phyloP scores from a whole-genome alignment of 805 yeast genomes.

The Metschnikowia shivogae region DNA sequence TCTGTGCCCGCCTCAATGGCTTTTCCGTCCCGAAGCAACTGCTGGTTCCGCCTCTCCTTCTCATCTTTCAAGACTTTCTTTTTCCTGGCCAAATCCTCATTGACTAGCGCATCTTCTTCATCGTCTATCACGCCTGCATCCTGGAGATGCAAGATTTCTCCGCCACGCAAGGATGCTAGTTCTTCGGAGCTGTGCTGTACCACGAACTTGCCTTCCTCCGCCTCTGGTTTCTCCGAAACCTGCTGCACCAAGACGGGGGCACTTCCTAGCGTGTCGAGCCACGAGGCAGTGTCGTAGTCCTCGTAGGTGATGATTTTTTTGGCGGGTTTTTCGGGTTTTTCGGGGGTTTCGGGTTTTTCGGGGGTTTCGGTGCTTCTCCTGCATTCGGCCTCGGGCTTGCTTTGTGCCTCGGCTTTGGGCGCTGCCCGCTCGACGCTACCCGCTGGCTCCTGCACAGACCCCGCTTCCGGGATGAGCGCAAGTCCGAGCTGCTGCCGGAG shows the following conservation, averaged over 20 bases:
- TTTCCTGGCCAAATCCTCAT: conserved; percentile 29
- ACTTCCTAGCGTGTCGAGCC: conserved; percentile 21
- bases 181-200: conserved; percentile 46
- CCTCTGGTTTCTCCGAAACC: neutral
- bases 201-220: conserved; percentile 31
- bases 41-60: conserved; percentile 22
- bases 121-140: conserved; percentile 42
- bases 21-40: conserved; percentile 5
- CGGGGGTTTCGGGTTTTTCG: conserved; percentile 12
- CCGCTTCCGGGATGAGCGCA: conserved; percentile 39
- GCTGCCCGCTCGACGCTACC: neutral
- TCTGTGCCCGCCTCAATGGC: neutral
- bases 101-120: conserved; percentile 31
- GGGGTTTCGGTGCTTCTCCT: neutral
- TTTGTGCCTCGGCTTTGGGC: neutral
- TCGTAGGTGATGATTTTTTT: conserved; percentile 17
- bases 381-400: neutral
- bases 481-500: conserved; percentile 50
- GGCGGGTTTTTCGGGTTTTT: conserved; percentile 19
- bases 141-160: conserved; percentile 54
- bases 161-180: conserved; percentile 34
- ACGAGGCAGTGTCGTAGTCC: conserved; percentile 10
- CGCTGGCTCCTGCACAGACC: neutral
- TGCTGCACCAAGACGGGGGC: conserved; percentile 39
- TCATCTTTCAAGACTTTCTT: conserved; percentile 28